phyloP scores from a whole-genome alignment of 2,329 filamentous ascomycete genomes.

The Neospermospora avenae region DNA sequence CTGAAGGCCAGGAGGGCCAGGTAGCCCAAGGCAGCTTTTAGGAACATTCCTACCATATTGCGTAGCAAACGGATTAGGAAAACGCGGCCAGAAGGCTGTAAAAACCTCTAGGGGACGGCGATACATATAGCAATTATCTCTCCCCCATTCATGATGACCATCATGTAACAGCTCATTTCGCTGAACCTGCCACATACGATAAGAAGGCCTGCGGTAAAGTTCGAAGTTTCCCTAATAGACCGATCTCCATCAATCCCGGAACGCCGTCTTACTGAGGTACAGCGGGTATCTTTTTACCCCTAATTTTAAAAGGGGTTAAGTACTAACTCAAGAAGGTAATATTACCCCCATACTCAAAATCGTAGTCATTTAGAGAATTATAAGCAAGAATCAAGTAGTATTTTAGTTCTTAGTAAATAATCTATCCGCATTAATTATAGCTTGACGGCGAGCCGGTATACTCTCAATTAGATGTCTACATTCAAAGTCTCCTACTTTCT shows the following conservation, averaged over 20 bases:
- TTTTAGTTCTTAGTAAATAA: conserved; percentile 8
- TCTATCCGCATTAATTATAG: conserved; percentile 6
- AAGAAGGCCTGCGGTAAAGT: background rate
- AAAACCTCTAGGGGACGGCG: background rate
- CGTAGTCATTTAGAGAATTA: no score
- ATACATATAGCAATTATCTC: background rate
- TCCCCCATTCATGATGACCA: background rate
- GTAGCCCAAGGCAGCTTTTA: background rate
- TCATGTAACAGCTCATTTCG: background rate
- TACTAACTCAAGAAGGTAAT: no score
- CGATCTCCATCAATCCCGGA: background rate
- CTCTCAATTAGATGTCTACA: background rate
- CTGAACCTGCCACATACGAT: background rate
- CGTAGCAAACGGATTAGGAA: background rate
- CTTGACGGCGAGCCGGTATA: conserved; percentile 2
- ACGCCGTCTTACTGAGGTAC: background rate
- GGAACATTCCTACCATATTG: background rate
- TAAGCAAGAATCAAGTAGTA: no score
- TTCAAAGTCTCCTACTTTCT: background rate
- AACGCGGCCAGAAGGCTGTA: background rate
- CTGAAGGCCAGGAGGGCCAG: background rate
- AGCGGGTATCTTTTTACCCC: no score
- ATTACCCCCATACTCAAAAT: no score
- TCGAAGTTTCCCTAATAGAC: background rate
- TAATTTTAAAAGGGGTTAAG: no score